Evolutionary conservation across 441 rosid species (phyloP), one percentile per base, ranked within the genome.

Genomic region (Gossypium aridum): DNA sequence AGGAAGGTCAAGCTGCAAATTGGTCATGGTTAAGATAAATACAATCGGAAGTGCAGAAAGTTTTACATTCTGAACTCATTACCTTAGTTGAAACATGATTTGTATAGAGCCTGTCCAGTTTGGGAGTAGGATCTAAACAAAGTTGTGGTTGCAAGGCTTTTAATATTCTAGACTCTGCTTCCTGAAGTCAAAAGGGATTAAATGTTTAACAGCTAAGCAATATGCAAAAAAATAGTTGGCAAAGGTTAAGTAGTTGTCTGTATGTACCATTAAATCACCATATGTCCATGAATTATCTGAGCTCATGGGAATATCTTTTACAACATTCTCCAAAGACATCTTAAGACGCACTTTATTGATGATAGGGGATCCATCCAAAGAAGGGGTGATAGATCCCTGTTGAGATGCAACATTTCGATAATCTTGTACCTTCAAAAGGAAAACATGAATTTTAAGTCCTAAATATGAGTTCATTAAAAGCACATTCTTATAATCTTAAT

Each of bases 61-160:
- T 6, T 45, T 31, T 14, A 55, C 39, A 63, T 54, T 20, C 14
- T 39, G 47, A 56, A 75, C 57, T 72, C 28, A 43, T 79, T 84
- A 93, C 99, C 91, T 88, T 88, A 20, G 78, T 64, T 1, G 89
- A 77, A 76, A 87, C 84, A 56, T 85, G 89, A 49, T 70, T 81
- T 69, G 77, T 69, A 82, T 86, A 87, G 70, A 96, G 94, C 85
- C 89, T 89, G 80, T 96, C 97, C 81, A 95, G 83, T 82, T 89
- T 89, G 47, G 99, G 98, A 64, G 82, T 80, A 78, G 98, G 99
- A 88, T 96, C 98, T 71, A 96, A 84, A 83, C 85, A 86, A 81
- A 96, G 98, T 54, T 85, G 84, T 75, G 98, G 99, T 83, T 96
- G 98, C 80, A 96, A 84, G 80, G 97, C 96, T 86, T 88, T 92